These are phyloP conservation scores for Kurtzmaniella quercitrusa DNA, from an alignment of 1,139 yeast species.

Conservation along the genomic window DNA sequence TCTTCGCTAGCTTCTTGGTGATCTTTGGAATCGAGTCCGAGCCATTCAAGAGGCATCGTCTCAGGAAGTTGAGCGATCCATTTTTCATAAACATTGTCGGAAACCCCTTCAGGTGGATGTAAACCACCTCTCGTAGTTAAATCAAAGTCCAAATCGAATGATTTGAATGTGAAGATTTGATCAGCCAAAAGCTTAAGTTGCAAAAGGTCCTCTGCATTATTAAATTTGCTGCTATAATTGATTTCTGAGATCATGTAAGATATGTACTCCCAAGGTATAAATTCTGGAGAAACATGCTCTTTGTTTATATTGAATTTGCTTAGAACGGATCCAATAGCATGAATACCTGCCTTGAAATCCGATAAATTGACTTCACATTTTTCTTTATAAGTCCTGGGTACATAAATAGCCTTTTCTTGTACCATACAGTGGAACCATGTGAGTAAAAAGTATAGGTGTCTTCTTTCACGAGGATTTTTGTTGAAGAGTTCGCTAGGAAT, in stretches of 20 bases:
- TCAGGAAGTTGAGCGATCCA: slow-evolving; percentile 61
- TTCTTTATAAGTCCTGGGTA: slow-evolving; percentile 60
- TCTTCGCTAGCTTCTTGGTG: slow-evolving; percentile 22
- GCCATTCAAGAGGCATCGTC: slow-evolving; percentile 60
- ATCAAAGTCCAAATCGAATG: slow-evolving; percentile 27
- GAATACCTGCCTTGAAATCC: slow-evolving; percentile 58
- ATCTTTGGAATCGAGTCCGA: slow-evolving; percentile 49
- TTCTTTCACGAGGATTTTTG: slow-evolving; percentile 39
- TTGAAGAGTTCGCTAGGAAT: slow-evolving; percentile 17
- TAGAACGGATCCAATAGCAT: slow-evolving; percentile 41
- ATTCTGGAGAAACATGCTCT: slow-evolving; percentile 42
- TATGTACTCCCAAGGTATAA: slow-evolving; percentile 58
- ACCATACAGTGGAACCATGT: slow-evolving; percentile 70
- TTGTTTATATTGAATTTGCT: slow-evolving; percentile 20
- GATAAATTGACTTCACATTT: slow-evolving; percentile 68
- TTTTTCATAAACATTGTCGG: slow-evolving; percentile 25
- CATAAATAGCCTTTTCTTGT: slow-evolving; percentile 54
- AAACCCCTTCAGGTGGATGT: slow-evolving; percentile 47
- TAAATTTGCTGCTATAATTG: slow-evolving; percentile 75
- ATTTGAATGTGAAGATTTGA: slow-evolving; percentile 21
- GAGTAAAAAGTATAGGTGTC: slow-evolving; percentile 49
- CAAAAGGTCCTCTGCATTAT: slow-evolving; percentile 39
- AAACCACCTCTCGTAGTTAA: slow-evolving; percentile 29
- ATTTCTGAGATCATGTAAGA: slow-evolving; percentile 48
- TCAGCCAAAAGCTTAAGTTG: slow-evolving; percentile 24